Percentiles rank a stretch among this genome's conserved stretches.
Conservation (phyloP, 306 rosid genomes). For the Quercus bicolor region DNA sequence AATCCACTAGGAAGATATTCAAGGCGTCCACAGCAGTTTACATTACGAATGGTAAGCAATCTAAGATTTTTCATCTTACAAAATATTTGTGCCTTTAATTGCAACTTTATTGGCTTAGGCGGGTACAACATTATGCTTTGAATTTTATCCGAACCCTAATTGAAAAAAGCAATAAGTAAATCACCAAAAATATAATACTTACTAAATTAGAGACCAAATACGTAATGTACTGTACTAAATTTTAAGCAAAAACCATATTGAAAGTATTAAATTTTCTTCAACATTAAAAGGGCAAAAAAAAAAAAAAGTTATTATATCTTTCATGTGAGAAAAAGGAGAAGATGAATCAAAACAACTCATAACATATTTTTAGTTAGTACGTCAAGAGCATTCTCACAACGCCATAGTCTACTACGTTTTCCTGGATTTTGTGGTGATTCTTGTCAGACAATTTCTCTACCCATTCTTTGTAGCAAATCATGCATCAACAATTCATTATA, state of each 20-base stretch:
- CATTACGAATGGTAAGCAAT: background rate
- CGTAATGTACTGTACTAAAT: no score
- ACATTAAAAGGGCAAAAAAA: no score
- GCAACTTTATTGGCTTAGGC: background rate
- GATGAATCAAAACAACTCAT: background rate
- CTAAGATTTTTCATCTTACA: background rate
- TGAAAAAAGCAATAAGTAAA: background rate
- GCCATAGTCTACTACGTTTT: constrained; percentile 25
- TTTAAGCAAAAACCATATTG: no score
- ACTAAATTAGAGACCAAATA: no score
- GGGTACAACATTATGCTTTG: no score
- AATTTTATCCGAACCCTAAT: background rate
- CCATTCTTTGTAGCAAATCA: constrained; percentile 15
- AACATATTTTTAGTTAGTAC: constrained; percentile 3
- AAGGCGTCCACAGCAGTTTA: background rate
- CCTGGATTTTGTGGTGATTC: constrained; percentile 9
- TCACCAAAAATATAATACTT: no score
- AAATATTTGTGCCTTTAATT: background rate
- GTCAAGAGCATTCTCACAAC: background rate
- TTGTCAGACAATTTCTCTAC: constrained; percentile 7
- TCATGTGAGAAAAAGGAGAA: background rate
- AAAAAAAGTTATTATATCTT: no score
- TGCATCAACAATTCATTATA: background rate
- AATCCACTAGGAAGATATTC: background rate
- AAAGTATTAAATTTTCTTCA: no score